Percentiles rank a stretch among this genome's conserved stretches.
phyloP scores from a whole-genome alignment of 768 basidiomycete species.

The Mycena chlorophos region DNA sequence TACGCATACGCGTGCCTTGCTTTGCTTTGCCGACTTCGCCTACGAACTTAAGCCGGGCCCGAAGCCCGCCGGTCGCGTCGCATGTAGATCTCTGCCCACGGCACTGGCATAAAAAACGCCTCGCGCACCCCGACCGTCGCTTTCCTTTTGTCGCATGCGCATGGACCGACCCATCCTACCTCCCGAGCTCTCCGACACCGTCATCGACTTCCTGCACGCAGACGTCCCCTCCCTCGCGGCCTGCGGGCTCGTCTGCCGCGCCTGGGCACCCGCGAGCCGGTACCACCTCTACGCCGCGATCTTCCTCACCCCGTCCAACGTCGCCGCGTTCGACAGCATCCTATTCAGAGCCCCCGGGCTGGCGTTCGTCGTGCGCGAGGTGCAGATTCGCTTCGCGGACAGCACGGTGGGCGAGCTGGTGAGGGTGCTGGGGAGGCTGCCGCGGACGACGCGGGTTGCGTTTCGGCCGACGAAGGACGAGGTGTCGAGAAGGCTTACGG shows the following conservation, averaged over 20 bases:
- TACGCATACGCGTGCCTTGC: no score
- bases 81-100: no score
- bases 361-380: slow-evolving; percentile 4
- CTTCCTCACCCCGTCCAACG: slow-evolving; percentile 5
- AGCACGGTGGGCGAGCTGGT: slow-evolving; percentile 2
- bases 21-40: no score
- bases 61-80: no score
- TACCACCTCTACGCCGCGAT: slow-evolving; percentile 22
- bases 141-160: no score
- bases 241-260: slow-evolving; percentile 22
- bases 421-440: background rate
- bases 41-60: no score
- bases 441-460: background rate
- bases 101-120: no score
- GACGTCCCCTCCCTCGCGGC: slow-evolving; percentile 14
- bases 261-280: slow-evolving; percentile 19
- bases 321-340: background rate
- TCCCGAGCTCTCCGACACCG: slow-evolving; percentile 20
- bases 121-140: no score
- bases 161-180: no score
- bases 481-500: background rate
- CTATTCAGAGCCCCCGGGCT: background rate
- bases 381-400: slow-evolving; percentile 7
- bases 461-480: slow-evolving; percentile 6
- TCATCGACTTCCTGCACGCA: slow-evolving; percentile 22